phyloP scores from a whole-genome alignment of 2,329 filamentous ascomycete genomes.

The Colletotrichum spaethianum region DNA sequence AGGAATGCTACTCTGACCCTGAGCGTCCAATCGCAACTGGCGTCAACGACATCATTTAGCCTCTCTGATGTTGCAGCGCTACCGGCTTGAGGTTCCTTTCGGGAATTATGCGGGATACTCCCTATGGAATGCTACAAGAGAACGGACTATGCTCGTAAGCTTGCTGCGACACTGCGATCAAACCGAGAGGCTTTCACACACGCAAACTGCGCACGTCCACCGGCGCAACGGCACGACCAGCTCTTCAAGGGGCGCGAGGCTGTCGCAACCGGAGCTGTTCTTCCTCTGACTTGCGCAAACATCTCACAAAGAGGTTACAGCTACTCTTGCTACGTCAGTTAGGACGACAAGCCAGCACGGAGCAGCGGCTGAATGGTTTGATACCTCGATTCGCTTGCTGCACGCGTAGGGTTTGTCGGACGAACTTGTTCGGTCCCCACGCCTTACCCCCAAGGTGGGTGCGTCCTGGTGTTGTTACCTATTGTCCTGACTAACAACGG shows the following conservation, averaged over 20 bases:
- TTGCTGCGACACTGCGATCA: conserved; percentile 21
- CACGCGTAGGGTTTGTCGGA: background rate
- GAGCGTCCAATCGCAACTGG: conserved; percentile 31
- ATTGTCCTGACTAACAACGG: background rate
- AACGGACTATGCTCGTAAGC: conserved; percentile 22
- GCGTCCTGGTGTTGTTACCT: background rate
- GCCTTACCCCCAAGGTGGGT: background rate
- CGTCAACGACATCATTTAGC: conserved; percentile 16
- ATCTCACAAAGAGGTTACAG: background rate
- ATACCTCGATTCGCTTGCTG: background rate
- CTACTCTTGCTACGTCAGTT: conserved; percentile 4
- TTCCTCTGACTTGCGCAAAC: background rate
- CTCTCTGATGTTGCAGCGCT: background rate
- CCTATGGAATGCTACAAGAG: conserved; percentile 2
- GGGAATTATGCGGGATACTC: conserved; percentile 13
- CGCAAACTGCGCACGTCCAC: background rate
- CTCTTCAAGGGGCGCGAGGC: background rate
- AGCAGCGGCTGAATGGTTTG: background rate
- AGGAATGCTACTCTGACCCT: conserved; percentile 4
- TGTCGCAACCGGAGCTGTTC: background rate
- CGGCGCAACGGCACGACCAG: conserved; percentile 1
- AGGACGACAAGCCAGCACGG: background rate
- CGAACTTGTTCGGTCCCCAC: background rate
- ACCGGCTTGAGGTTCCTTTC: conserved; percentile 3
- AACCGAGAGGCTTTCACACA: background rate